Conservation (phyloP, 169 alveolate genomes). For the Haemoproteus tartakovskyi region DNA sequence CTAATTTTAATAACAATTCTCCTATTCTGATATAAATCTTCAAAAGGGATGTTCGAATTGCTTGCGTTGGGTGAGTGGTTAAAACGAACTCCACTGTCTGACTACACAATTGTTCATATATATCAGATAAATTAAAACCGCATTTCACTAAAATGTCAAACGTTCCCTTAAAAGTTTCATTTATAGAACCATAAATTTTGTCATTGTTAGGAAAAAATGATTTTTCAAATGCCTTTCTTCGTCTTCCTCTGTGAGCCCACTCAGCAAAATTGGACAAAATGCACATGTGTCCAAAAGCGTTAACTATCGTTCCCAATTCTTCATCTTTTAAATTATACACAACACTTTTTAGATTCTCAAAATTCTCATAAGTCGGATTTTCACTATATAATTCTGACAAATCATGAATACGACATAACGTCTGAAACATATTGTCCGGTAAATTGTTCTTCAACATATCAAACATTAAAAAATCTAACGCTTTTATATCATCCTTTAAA, state of each 20-base stretch:
- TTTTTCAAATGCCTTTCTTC: conserved; percentile 68
- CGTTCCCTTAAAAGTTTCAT: conserved; percentile 64
- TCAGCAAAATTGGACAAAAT: conserved; percentile 72
- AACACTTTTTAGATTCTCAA: conserved; percentile 6
- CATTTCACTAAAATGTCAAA: conserved; percentile 51
- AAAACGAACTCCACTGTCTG: conserved; percentile 76
- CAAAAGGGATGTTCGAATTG: conserved; percentile 75
- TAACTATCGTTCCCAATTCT: conserved; percentile 66
- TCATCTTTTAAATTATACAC: conserved; percentile 27
- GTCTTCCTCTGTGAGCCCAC: conserved; percentile 77
- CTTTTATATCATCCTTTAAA: conserved; percentile 53
- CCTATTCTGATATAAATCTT: conserved; percentile 71
- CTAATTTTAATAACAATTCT: conserved; percentile 73
- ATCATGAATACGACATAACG: conserved; percentile 40
- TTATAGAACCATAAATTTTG: conserved; percentile 49
- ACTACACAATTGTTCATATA: conserved; percentile 67
- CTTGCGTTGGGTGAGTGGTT: conserved; percentile 84
- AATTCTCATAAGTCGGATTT: conserved; percentile 52
- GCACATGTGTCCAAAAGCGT: conserved; percentile 73
- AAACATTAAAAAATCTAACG: conserved; percentile 31
- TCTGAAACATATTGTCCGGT: conserved; percentile 30
- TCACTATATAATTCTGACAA: conserved; percentile 48
- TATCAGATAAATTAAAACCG: conserved; percentile 67
- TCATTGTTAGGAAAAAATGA: conserved; percentile 53
- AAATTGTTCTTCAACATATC: conserved; percentile 54